Conservation (phyloP, 768 basidiomycete species). For the Panus rudis region DNA sequence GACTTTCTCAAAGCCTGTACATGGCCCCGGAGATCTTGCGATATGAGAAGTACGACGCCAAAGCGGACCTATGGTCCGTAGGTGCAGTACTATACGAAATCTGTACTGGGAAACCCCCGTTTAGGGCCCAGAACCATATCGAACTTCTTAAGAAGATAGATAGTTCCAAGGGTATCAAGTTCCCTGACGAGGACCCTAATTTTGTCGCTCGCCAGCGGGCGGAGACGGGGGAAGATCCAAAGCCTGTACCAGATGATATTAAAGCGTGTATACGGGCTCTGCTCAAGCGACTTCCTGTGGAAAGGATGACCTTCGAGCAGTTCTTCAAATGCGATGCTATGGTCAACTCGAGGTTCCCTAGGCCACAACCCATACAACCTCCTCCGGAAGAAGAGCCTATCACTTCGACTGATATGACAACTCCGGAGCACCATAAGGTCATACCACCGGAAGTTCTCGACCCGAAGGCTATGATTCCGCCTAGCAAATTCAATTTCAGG, state of each 20-base stretch:
- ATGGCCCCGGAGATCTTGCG: slow-evolving; percentile 99
- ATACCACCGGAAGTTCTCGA: slow-evolving; percentile 79
- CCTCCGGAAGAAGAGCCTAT: slow-evolving; percentile 16
- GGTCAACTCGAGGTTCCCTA: slow-evolving; percentile 70
- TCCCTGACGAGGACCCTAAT: slow-evolving; percentile 83
- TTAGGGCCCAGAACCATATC: slow-evolving; percentile 93
- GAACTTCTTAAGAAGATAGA: slow-evolving; percentile 93
- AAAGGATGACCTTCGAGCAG: slow-evolving; percentile 84
- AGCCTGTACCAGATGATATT: slow-evolving; percentile 69
- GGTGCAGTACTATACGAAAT: slow-evolving; percentile 97
- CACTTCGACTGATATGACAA: slow-evolving; percentile 30
- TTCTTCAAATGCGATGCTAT: slow-evolving; percentile 82
- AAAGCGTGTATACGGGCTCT: slow-evolving; percentile 83
- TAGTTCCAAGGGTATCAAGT: slow-evolving; percentile 83
- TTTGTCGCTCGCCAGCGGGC: slow-evolving; percentile 34
- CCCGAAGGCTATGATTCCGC: slow-evolving; percentile 74
- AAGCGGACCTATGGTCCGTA: slow-evolving; percentile 97
- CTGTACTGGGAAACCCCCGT: slow-evolving; percentile 88
- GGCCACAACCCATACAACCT: slow-evolving; percentile 33
- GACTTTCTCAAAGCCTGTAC: slow-evolving; percentile 55
- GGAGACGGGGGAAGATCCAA: slow-evolving; percentile 40
- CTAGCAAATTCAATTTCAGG: slow-evolving; percentile 71
- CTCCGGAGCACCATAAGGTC: slow-evolving; percentile 66
- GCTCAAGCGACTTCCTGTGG: slow-evolving; percentile 75
- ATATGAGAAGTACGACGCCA: slow-evolving; percentile 97